A percentile compares a stretch with the other conserved stretches of the same genome.
Conservation (phyloP, 2,329 filamentous ascomycete species). For the Magnaporthiopsis rhizophila region DNA sequence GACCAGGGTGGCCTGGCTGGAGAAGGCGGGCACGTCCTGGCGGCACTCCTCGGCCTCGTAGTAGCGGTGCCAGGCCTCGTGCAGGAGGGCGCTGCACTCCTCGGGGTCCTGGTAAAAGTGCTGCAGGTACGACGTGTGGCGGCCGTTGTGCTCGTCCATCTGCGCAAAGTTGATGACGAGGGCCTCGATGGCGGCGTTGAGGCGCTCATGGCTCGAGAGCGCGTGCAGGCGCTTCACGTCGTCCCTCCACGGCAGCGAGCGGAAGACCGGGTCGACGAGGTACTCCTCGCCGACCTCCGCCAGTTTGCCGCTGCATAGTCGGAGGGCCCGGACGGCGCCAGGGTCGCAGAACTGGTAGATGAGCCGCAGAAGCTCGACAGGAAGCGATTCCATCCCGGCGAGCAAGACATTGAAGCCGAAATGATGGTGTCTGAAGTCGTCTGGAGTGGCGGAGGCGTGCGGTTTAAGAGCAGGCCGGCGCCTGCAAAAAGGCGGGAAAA, state of each 20-base stretch:
- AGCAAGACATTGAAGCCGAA: constrained; percentile 8
- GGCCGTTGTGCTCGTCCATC: constrained; percentile 31
- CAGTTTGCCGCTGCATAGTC: constrained; percentile 28
- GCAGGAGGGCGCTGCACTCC: constrained; percentile 26
- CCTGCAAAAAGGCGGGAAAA: constrained; percentile 9
- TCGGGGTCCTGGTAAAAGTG: constrained; percentile 30
- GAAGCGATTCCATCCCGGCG: constrained; percentile 20
- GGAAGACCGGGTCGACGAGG: constrained; percentile 32
- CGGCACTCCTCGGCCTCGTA: constrained; percentile 25
- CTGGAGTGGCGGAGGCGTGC: constrained; percentile 7
- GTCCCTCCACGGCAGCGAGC: constrained; percentile 34
- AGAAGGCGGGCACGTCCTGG: constrained; percentile 26
- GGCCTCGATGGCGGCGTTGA: constrained; percentile 32
- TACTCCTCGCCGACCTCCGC: constrained; percentile 35
- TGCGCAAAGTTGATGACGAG: constrained; percentile 38
- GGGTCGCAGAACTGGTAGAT: constrained; percentile 33
- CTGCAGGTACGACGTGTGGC: constrained; percentile 25
- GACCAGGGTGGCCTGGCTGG: constrained; percentile 26
- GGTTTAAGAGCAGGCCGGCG: constrained; percentile 8
- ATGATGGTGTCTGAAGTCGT: constrained; percentile 6
- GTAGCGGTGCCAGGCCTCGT: constrained; percentile 27
- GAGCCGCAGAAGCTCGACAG: constrained; percentile 24
- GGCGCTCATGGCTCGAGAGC: constrained; percentile 34
- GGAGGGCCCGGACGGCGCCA: constrained; percentile 30
- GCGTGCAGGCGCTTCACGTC: constrained; percentile 35